Evolutionary conservation across 1,139 yeast species (phyloP).

Genomic region (Geotrichum europaeum): DNA sequence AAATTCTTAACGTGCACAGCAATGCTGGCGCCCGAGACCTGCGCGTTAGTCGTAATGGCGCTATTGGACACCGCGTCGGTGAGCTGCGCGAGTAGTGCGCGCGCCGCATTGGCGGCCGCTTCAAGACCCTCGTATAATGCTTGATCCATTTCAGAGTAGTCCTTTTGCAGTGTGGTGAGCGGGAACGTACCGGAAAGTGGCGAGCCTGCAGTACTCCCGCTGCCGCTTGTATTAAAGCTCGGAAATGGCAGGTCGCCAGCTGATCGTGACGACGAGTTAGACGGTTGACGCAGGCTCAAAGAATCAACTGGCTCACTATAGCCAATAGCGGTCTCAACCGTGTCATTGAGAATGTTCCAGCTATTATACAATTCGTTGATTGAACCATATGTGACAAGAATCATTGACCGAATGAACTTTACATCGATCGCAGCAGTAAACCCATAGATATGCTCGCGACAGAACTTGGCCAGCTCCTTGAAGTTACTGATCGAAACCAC

Average conservation of each 20-base stretch:
- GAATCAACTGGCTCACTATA: not conserved
- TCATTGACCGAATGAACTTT: constrained; percentile 65
- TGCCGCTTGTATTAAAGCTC: not conserved
- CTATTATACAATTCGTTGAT: constrained; percentile 73
- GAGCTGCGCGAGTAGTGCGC: constrained; percentile 69
- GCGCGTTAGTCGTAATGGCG: constrained; percentile 40
- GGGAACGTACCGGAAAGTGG: constrained; percentile 7
- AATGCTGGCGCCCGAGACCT: constrained; percentile 38
- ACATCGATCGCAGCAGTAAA: constrained; percentile 46
- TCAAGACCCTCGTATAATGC: constrained; percentile 69
- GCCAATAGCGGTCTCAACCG: constrained; percentile 9
- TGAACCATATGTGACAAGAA: constrained; percentile 65
- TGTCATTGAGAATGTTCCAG: constrained; percentile 38
- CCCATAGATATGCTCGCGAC: constrained; percentile 24
- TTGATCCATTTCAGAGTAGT: constrained; percentile 55
- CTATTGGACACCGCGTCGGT: constrained; percentile 70
- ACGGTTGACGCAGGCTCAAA: not conserved
- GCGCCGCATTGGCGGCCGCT: constrained; percentile 71
- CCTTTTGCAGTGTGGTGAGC: not conserved
- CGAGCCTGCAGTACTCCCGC: not conserved
- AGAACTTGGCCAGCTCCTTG: constrained; percentile 20
- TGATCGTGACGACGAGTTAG: constrained; percentile 1
- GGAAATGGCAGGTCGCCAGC: constrained; percentile 1
- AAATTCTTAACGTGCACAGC: constrained; percentile 69
- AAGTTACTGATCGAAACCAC: constrained; percentile 15